Base-by-base conservation (phyloP, 495 filamentous ascomycete species). In the Cudoniella acicularis region DNA sequence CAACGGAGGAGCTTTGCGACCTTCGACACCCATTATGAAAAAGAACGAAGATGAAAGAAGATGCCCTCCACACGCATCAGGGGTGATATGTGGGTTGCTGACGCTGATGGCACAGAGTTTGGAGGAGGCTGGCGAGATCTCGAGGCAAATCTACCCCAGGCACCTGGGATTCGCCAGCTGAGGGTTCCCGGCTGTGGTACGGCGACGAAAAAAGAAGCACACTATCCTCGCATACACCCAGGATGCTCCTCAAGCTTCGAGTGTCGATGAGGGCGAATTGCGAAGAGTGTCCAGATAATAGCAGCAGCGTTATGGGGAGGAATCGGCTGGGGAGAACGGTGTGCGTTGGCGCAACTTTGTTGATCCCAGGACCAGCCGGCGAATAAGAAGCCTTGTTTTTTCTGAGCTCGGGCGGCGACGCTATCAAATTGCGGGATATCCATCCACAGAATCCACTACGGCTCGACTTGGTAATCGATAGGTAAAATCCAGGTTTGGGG, bases 21-120 rank as follows among this genome's bases (percentile, higher is more conserved):
- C 81, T 56, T 88, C 84, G 74, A 85, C 78, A 73, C 86, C 88
- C 88, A 92, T 91, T 53, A 2, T 63, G 56, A 43, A 51, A 49
- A 36, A 24, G 53, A 43, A 56, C 45, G 56, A 48, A 49, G 60
- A 41, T 46, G 40, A 45, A 56, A 49, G 41, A 30, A 60, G 61
- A 59, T 43, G 53, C 36, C 13, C 49, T 57, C 52, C 13, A 52
- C 47, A 58, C 55, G 58, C 61, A 64, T 67, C 46, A 46, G 54
- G 43, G 51, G 51, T 56, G 26, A 40, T 49, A 54, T 52, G 11
- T 13, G 42, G 11, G 58, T 36, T 56, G 60, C 22, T 42, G 41
- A 42, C 24, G 59, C 45, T 52, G 45, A 22, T 6, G 11, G 42
- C 42, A 40, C 42, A 49, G 20, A 49, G 4, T 49, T 56, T 26